phyloP scores from a whole-genome alignment of 768 basidiomycete species.

The Suillus clintonianus region DNA sequence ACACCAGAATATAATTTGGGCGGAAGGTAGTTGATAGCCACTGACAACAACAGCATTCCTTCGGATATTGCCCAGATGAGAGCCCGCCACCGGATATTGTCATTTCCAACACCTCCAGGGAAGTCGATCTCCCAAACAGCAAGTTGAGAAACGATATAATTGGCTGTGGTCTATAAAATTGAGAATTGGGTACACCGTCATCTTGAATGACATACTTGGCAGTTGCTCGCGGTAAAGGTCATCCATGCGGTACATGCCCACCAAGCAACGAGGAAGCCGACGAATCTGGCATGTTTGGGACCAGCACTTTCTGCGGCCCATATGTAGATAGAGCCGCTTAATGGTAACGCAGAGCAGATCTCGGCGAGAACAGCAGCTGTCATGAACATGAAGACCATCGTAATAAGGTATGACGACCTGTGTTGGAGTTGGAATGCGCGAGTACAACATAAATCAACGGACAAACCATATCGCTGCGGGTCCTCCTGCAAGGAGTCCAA shows the following conservation, averaged over 20 bases:
- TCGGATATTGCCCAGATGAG: slow-evolving; percentile 86
- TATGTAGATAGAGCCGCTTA: slow-evolving; percentile 91
- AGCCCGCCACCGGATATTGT: slow-evolving; percentile 83
- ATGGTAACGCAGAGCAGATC: slow-evolving; percentile 83
- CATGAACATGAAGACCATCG: slow-evolving; percentile 85
- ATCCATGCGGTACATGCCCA: slow-evolving; percentile 97
- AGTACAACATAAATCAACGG: background rate
- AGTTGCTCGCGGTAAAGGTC: slow-evolving; percentile 88
- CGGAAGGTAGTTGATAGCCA: slow-evolving; percentile 85
- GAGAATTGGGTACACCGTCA: background rate
- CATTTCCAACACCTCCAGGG: slow-evolving; percentile 72
- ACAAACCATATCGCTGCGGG: slow-evolving; percentile 81
- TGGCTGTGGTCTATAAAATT: slow-evolving; percentile 70
- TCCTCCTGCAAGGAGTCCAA: slow-evolving; percentile 83
- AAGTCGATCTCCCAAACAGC: slow-evolving; percentile 80
- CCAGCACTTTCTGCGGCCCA: slow-evolving; percentile 96
- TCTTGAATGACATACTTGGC: slow-evolving; percentile 55
- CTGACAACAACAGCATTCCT: slow-evolving; percentile 63
- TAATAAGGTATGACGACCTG: slow-evolving; percentile 85
- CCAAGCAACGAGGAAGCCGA: slow-evolving; percentile 91
- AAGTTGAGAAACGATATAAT: slow-evolving; percentile 86
- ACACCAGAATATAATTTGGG: slow-evolving; percentile 71
- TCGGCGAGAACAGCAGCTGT: slow-evolving; percentile 88
- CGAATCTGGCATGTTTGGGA: slow-evolving; percentile 80
- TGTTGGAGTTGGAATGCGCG: background rate